Conservation (phyloP, 108 stramenopile genomes). For the Nitzschia palea region DNA sequence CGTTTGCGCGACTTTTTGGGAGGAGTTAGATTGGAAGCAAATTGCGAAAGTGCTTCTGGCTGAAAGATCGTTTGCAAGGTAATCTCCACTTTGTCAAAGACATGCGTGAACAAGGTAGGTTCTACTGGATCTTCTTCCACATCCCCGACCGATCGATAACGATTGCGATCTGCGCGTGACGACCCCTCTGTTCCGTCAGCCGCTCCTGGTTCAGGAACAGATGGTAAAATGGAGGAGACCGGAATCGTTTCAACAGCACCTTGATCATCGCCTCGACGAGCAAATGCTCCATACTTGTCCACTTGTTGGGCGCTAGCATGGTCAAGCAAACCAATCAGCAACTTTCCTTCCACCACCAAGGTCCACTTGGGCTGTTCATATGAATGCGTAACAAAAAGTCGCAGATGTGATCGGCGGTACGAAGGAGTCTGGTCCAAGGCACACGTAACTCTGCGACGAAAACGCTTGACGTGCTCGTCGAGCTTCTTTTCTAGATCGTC, state of each 20-base stretch:
- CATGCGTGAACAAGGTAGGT: conserved; percentile 70
- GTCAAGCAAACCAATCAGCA: conserved; percentile 70
- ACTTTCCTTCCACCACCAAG: conserved; percentile 70
- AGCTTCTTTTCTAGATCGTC: conserved; percentile 64
- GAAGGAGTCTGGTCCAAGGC: conserved; percentile 50
- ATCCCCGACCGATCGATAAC: conserved; percentile 36
- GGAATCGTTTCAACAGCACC: neutral
- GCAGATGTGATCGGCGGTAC: conserved; percentile 58
- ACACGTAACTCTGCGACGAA: conserved; percentile 58
- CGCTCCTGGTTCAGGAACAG: neutral
- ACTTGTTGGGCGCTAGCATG: conserved; percentile 59
- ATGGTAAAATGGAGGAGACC: neutral
- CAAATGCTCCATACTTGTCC: conserved; percentile 36
- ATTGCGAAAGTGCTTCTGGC: conserved; percentile 7
- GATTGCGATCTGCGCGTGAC: conserved; percentile 9
- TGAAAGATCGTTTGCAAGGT: conserved; percentile 55
- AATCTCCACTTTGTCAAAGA: conserved; percentile 69
- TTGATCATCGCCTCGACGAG: neutral
- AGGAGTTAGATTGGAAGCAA: neutral
- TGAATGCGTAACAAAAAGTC: conserved; percentile 70
- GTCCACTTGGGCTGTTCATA: conserved; percentile 42
- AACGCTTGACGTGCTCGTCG: conserved; percentile 53
- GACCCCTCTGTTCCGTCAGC: neutral
- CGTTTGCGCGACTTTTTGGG: conserved; percentile 45
- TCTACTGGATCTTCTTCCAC: conserved; percentile 55